Conservation (phyloP, 2,329 filamentous ascomycete species). For the Escovopsis sp. region DNA sequence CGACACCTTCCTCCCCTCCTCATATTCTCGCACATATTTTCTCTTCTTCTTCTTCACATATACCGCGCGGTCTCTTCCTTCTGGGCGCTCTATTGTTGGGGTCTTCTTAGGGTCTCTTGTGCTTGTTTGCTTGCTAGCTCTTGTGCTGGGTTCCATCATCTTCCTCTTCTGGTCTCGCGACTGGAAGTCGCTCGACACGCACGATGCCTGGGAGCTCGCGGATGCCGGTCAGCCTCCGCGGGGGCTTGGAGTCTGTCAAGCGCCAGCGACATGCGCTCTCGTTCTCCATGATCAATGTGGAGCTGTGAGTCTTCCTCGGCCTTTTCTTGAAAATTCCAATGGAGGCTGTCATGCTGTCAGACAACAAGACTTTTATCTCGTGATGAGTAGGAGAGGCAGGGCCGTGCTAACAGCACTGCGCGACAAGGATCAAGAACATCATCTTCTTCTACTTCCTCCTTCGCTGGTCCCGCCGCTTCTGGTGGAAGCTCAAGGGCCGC, state of each 20-base stretch:
- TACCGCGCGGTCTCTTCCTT: background rate
- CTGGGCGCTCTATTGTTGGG: no score
- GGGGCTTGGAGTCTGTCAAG: conserved; percentile 47
- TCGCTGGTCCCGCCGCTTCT: conserved; percentile 63
- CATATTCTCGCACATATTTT: no score
- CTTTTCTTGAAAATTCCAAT: conserved; percentile 1
- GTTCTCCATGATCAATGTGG: conserved; percentile 46
- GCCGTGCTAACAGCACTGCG: background rate
- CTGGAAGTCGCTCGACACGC: conserved; percentile 1
- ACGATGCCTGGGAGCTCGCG: conserved; percentile 52
- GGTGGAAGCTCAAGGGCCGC: conserved; percentile 78
- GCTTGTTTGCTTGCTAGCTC: background rate
- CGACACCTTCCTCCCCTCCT: no score
- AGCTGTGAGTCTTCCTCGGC: conserved; percentile 40
- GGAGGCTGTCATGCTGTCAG: background rate
- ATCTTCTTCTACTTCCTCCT: conserved; percentile 80
- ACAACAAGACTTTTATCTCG: background rate
- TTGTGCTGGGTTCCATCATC: background rate
- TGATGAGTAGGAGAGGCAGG: background rate
- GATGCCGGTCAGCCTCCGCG: conserved; percentile 55
- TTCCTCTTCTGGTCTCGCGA: background rate
- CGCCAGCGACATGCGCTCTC: conserved; percentile 39
- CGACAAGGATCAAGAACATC: conserved; percentile 38
- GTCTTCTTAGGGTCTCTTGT: no score
- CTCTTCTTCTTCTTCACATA: background rate